Evolutionary conservation across 2,329 filamentous ascomycete species (phyloP).

Genomic region (Ophiocordyceps camponoti-floridani): DNA sequence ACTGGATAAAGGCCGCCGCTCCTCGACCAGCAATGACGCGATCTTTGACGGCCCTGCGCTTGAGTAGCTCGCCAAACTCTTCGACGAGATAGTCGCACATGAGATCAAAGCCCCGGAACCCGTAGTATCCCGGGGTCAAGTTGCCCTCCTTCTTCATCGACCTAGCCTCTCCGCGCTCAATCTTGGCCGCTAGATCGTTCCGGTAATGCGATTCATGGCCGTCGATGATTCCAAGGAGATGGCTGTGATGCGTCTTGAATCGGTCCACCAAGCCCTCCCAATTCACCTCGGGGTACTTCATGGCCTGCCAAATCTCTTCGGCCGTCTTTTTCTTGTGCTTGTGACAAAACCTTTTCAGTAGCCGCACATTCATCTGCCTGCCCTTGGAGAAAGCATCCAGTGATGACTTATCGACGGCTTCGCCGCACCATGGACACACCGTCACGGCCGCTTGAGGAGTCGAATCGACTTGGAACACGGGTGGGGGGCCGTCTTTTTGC

Average conservation of each 20-base stretch:
- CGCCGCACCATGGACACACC: slow-evolving; percentile 50
- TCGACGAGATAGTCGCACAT: slow-evolving; percentile 55
- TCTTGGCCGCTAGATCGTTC: slow-evolving; percentile 30
- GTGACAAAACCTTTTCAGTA: slow-evolving; percentile 46
- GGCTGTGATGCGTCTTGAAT: slow-evolving; percentile 34
- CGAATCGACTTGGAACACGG: neutral
- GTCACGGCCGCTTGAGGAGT: slow-evolving; percentile 6
- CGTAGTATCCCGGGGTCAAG: slow-evolving; percentile 68
- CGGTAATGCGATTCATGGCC: slow-evolving; percentile 44
- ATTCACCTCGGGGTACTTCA: slow-evolving; percentile 51
- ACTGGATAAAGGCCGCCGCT: slow-evolving; percentile 50
- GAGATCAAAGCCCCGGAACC: slow-evolving; percentile 49
- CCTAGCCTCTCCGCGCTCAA: slow-evolving; percentile 38
- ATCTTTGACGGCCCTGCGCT: slow-evolving; percentile 44
- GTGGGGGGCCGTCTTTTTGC: neutral
- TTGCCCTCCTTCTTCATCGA: slow-evolving; percentile 40
- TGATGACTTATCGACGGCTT: slow-evolving; percentile 33
- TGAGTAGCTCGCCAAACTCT: slow-evolving; percentile 40
- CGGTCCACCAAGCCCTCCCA: slow-evolving; percentile 46
- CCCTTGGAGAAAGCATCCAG: slow-evolving; percentile 33
- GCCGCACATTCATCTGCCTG: slow-evolving; percentile 31
- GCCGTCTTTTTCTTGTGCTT: slow-evolving; percentile 41
- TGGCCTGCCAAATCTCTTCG: slow-evolving; percentile 23
- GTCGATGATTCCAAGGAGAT: slow-evolving; percentile 41
- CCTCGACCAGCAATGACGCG: slow-evolving; percentile 47